Conservation (phyloP, 2,329 filamentous ascomycete species). For the Talaromyces albobiverticillius region DNA sequence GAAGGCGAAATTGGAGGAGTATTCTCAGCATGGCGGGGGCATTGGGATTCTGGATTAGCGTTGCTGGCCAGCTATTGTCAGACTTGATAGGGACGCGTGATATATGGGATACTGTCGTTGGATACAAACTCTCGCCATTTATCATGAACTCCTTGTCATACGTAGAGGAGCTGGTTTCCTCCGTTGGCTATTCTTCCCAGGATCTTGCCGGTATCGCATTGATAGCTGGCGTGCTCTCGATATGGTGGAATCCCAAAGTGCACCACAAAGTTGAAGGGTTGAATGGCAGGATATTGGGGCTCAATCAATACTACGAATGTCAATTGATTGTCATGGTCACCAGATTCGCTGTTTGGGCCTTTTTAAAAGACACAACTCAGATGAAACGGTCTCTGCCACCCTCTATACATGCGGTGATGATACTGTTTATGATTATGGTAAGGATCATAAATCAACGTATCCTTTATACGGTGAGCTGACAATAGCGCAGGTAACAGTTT, state of each 20-base stretch:
- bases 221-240: conserved; percentile 40
- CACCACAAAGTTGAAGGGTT: conserved; percentile 42
- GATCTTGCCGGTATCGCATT: conserved; percentile 36
- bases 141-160: conserved; percentile 22
- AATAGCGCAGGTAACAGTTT: conserved; percentile 30
- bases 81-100: conserved; percentile 34
- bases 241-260: conserved; percentile 52
- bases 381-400: conserved; percentile 29
- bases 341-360: conserved; percentile 44
- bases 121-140: conserved; percentile 17
- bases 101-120: conserved; percentile 13
- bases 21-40: conserved; percentile 42
- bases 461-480: neutral
- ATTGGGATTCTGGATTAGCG: conserved; percentile 41
- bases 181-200: conserved; percentile 23
- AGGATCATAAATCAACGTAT: conserved; percentile 16
- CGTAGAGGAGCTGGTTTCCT: conserved; percentile 16
- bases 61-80: conserved; percentile 44
- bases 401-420: conserved; percentile 40
- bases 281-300: conserved; percentile 39
- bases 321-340: conserved; percentile 45
- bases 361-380: conserved; percentile 38
- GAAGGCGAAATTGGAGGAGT: conserved; percentile 43
- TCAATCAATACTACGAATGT: conserved; percentile 46
- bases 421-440: conserved; percentile 38